Evolutionary conservation across 306 rosid species (phyloP), one percentile per base, ranked within the genome.

Genomic region (Ochetophila trinervis): DNA sequence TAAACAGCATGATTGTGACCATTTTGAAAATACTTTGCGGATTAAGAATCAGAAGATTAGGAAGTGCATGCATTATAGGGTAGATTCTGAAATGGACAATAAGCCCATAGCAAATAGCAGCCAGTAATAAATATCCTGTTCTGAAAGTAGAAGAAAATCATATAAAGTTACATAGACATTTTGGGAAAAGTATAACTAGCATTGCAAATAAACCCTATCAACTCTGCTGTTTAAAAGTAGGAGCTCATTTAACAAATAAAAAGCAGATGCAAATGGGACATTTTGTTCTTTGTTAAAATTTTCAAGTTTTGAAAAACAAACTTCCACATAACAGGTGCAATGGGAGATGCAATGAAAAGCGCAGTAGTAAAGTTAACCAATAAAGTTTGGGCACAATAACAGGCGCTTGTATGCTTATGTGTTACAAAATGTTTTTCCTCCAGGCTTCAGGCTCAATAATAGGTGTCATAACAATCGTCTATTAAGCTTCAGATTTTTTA

Each of bases 61-160:
- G 89, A 62, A 89, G 85, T 60, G 87, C 78, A 69, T 93, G 84
- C 52, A 93, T 89, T 59, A 87, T 82, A 62, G 98, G 98, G 72
- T 89, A 93, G 68, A 93, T 81, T 78, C 97, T 80, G 69, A 93
- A 89, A 82, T 89, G 98, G 76, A 93, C 98, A 63, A 84, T 75
- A 72, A 93, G 91, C 68, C 98, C 97, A 60, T 84, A 93, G 94
- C 98, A 93, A 76, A 89, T 74, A 72, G 98, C 98, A 68, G 98
- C 86, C 77, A 89, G 98, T 42, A 83, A 63, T 85, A 86, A 76
- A 45, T 74, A 59, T 60, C 97, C 98, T 93, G 97, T 72, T 65
- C 37, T 35, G 6, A 48, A 68, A 37, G 64, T 17, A 66, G n/a
- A 66, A 65, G 52, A 47, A 55, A 45, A 20, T 48, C 71, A 63